Evolutionary conservation across 2,329 filamentous ascomycete species (phyloP).

Genomic region (Didymella pomorum): DNA sequence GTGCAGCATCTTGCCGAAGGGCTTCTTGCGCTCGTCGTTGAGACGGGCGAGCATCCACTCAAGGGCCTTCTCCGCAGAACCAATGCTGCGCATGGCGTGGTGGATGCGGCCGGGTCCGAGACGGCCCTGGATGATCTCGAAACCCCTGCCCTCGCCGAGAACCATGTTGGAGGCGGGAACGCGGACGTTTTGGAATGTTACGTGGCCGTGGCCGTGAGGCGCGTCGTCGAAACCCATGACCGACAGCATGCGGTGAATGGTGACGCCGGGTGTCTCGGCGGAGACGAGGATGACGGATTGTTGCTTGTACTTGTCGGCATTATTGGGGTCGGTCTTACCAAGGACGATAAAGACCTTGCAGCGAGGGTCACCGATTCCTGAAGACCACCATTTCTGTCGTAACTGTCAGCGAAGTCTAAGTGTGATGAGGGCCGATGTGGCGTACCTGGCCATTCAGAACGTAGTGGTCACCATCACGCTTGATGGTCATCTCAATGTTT

Average conservation of each 20-base stretch:
- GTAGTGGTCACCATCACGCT: constrained; percentile 83
- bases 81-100: constrained; percentile 95
- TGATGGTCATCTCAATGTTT: constrained; percentile 88
- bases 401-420: constrained; percentile 1
- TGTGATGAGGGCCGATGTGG: neutral
- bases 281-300: constrained; percentile 94
- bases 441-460: constrained; percentile 85
- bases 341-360: constrained; percentile 96
- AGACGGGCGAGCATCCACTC: constrained; percentile 95
- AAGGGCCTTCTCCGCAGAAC: constrained; percentile 86
- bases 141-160: constrained; percentile 90
- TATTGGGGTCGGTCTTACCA: constrained; percentile 84
- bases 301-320: constrained; percentile 82
- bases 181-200: constrained; percentile 87
- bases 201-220: constrained; percentile 96
- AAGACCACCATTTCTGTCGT: constrained; percentile 97
- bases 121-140: constrained; percentile 98
- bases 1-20: constrained; percentile 86
- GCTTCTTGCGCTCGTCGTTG: constrained; percentile 89
- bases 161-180: constrained; percentile 86
- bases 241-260: constrained; percentile 89
- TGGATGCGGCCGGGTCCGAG: constrained; percentile 96
- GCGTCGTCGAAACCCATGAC: constrained; percentile 98
- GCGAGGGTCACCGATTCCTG: constrained; percentile 88
- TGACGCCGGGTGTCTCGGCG: constrained; percentile 80